Evolutionary conservation across 2,329 filamentous ascomycete genomes (phyloP), one percentile per base, ranked within the genome.

Genomic region (Clarireedia paspali): DNA sequence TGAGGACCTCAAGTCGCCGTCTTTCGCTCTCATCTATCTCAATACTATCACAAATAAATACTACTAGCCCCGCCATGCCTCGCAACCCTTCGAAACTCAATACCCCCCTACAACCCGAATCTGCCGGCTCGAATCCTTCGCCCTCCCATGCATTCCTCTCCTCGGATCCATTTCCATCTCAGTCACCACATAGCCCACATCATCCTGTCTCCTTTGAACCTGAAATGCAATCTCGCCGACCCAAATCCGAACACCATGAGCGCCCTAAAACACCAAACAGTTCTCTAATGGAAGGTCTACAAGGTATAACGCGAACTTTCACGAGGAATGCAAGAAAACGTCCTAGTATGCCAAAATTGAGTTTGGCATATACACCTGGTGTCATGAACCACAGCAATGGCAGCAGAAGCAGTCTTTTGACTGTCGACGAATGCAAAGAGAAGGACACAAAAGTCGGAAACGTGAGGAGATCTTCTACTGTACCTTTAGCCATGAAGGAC

Each of bases 141-240:
- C 56, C 42, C 10, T 26, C 47, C 42, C 61, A 64, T 46, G 54
- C 62, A n/a, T 68, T 68, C 57, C 60, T 68, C 10, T 40, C 59
- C 24, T 62, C 59, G 10, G 65, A 68, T 27, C 65, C 66, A 17
- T 68, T 64, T 30, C 59, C 60, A 14, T 57, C 56, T 15, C 55
- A 53, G 7, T 57, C 57, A 38, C 40, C 46, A 12, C 36, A 20
- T 24, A 44, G 2, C 46, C 46, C 50, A 23, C 40, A 15, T 4
- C 20, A 9, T 6, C 36, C 46, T 24, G 23, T 38, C 6, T 49
- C 50, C 7, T 15, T 38, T 12, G 36, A 50, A 38, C 26, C 27
- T 10, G 53, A 57, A 24, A 34, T 59, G 44, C 48, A 49, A 38
- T 26, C 47, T 39, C 34, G 44, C 47, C 23, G 39, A 6, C 47